phyloP scores from a whole-genome alignment of 2,329 filamentous ascomycete species.

The Arthrinium phaeospermum region DNA sequence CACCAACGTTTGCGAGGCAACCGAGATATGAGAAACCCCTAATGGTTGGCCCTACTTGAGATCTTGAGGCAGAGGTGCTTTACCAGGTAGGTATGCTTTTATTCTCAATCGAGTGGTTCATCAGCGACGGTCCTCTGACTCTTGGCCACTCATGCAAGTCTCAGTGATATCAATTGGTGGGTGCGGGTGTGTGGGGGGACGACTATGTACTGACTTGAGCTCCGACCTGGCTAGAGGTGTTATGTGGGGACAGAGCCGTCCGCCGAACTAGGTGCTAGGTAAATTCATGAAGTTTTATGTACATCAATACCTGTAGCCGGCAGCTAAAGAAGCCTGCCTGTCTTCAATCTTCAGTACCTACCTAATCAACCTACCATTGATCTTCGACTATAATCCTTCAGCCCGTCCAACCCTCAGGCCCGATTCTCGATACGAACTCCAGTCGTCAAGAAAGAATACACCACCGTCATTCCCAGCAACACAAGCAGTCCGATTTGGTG shows the following conservation, averaged over 20 bases:
- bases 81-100: background rate
- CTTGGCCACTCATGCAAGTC: background rate
- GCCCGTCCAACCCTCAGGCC: background rate
- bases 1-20: background rate
- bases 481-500: background rate
- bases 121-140: background rate
- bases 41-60: background rate
- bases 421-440: background rate
- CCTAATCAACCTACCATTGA: background rate
- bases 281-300: constrained; percentile 4
- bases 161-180: background rate
- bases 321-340: background rate
- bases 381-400: background rate
- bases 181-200: background rate
- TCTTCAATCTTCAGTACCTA: background rate
- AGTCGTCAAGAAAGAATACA: background rate
- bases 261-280: background rate
- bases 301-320: background rate
- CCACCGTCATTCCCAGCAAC: background rate
- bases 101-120: background rate
- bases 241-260: background rate
- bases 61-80: background rate
- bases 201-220: background rate
- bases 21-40: background rate
- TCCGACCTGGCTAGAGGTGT: background rate